Evolutionary conservation across 2,329 filamentous ascomycete genomes (phyloP), one percentile per base, ranked within the genome.

Genomic region (Aspergillus sp.): DNA sequence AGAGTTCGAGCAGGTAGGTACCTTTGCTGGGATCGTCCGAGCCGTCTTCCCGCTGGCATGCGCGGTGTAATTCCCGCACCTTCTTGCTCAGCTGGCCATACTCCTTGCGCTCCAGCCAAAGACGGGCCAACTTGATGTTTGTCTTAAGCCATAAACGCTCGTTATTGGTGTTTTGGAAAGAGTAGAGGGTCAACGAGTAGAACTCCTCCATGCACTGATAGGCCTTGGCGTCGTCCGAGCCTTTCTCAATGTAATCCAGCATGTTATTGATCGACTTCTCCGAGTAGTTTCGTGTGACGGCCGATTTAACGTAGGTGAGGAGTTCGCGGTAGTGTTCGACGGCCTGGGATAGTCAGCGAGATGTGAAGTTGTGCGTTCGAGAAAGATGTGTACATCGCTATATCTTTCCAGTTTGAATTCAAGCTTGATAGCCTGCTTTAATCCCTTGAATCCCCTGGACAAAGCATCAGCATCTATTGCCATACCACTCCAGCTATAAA

Each of bases 251-350:
- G 66, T 86, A 95, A 72, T 97, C 93, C 42, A 98, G 83, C 85
- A 98, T 95, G 68, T 96, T 97, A 73, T 97, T 97, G 74, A 98
- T 95, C 10, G 91, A 97, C 69, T 97, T 97, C 70, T 98, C 93
- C 1, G 93, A 96, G 71, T 97, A 97, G 71, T 97, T 98, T 53
- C 93, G 84, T 37, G 93, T 97, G 42, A 98, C 91, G 6, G 91
- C 91, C 3, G 88, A 94, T 69, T 93, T 95, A 73, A 97, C 90
- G 63, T 97, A 98, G 42, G 90, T 97, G 55, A 98, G 82, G 25
- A 98, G 88, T 72, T 97, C 90, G 55, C 82, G 84, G 71, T 95
- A 98, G 70, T 98, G 90, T 64, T 91, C 83, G 43, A 90, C 83
- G 6, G 91, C 91, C 88, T 95, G 56, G 45, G 23, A 38, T 13